Percentiles rank a stretch among this genome's conserved stretches.
phyloP scores from a whole-genome alignment of 2,329 filamentous ascomycete genomes.

The Aureobasidium sp. region DNA sequence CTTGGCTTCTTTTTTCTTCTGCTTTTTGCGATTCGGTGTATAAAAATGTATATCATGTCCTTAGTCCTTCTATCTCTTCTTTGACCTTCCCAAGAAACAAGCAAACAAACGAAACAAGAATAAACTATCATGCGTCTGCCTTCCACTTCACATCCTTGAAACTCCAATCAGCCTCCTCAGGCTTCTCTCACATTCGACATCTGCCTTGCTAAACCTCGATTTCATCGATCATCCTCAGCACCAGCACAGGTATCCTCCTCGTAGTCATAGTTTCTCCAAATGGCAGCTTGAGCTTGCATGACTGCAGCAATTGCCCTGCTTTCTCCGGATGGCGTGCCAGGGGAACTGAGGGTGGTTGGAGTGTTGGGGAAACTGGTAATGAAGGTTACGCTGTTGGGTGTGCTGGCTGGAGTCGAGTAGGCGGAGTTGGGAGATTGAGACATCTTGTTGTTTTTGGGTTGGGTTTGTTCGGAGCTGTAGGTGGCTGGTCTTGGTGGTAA shows the following conservation, averaged over 20 bases:
- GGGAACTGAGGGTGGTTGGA: not conserved
- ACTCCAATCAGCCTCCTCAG: too few species aligned
- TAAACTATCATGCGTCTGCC: too few species aligned
- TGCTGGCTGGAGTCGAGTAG: not conserved
- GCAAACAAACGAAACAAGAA: too few species aligned
- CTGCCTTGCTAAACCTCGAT: not conserved
- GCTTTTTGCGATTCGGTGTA: not conserved
- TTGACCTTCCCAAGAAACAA: too few species aligned
- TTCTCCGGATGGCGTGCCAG: not conserved
- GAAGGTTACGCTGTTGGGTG: not conserved
- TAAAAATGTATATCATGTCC: conserved; percentile 1
- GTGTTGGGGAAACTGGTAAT: not conserved
- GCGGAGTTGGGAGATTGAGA: not conserved
- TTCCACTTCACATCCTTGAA: too few species aligned
- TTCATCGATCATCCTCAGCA: not conserved
- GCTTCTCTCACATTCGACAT: too few species aligned
- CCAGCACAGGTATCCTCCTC: too few species aligned
- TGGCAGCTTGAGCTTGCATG: too few species aligned
- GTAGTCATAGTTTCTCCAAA: too few species aligned
- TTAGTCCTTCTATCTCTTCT: not conserved
- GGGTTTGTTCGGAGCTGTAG: not conserved
- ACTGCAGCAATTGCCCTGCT: too few species aligned
- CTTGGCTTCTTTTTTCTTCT: too few species aligned
- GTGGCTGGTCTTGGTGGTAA: not conserved
- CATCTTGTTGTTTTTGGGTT: not conserved